A percentile compares a stretch with the other conserved stretches of the same genome.
These are phyloP conservation scores for Eragrostis nindensis DNA, from an alignment of 176 grass and related monocot species.

Conservation along the genomic window DNA sequence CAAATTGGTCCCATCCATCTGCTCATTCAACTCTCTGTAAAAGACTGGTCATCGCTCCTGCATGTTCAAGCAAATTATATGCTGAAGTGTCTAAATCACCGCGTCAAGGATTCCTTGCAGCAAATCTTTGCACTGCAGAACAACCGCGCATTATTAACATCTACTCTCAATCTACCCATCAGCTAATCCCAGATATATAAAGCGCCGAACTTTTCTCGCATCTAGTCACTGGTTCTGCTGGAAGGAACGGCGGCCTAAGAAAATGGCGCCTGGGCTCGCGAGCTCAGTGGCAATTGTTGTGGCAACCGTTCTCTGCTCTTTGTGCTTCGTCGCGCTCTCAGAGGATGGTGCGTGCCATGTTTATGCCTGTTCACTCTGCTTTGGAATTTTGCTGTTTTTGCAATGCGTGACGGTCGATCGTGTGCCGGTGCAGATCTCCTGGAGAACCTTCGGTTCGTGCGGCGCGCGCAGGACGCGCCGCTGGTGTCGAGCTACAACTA, in stretches of 20 bases:
- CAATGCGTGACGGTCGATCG: background rate
- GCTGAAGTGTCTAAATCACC: background rate
- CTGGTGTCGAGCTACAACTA: constrained; percentile 61
- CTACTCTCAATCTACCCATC: constrained; percentile 45
- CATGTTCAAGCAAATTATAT: background rate
- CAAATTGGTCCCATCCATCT: background rate
- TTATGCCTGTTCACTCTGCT: background rate
- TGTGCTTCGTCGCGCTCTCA: constrained; percentile 23
- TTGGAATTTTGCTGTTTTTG: background rate
- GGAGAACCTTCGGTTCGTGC: constrained; percentile 43
- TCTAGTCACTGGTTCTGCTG: background rate
- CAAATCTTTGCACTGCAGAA: constrained; percentile 39
- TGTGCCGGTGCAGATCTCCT: constrained; percentile 47
- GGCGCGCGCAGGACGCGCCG: constrained; percentile 50
- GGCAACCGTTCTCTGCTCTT: background rate
- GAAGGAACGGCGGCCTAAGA: background rate
- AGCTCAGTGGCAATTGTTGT: constrained; percentile 15
- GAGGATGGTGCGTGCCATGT: constrained; percentile 33
- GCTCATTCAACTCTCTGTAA: background rate
- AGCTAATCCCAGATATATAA: constrained; percentile 52
- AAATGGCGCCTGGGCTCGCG: constrained; percentile 29
- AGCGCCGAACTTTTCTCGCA: constrained; percentile 29
- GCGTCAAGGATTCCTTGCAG: constrained; percentile 9
- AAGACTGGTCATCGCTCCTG: background rate
- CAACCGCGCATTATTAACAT: constrained; percentile 10